Percentiles rank a stretch among this genome's conserved stretches.
Evolutionary conservation across 306 rosid genomes (phyloP).

Genomic region (Castanopsis chinensis): DNA sequence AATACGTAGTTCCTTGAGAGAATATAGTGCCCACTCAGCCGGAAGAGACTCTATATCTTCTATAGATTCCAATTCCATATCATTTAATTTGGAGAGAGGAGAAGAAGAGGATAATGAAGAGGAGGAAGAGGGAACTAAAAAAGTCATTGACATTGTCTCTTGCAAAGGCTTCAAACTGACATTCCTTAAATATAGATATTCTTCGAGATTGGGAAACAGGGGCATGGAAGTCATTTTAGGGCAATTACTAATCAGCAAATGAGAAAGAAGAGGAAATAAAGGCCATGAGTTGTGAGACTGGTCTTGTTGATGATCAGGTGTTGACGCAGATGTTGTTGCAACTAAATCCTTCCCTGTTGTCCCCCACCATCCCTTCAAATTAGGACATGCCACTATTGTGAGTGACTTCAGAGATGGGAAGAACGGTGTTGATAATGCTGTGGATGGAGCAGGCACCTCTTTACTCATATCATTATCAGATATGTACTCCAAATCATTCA

Average conservation of each 20-base stretch:
- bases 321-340: too few relatives aligned
- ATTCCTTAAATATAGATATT: rapidly evolving
- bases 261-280: not conserved
- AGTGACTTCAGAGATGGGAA: not conserved
- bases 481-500: not conserved
- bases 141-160: not conserved
- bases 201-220: not conserved
- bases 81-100: not conserved
- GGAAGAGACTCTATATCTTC: not conserved
- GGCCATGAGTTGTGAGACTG: not conserved
- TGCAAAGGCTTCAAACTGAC: not conserved
- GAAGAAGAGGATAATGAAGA: not conserved
- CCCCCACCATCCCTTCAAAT: constrained; percentile 15
- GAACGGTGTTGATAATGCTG: not conserved
- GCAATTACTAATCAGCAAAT: not conserved
- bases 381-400: not conserved
- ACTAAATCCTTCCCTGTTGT: too few relatives aligned
- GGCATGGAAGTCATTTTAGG: not conserved
- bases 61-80: rapidly evolving
- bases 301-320: too few relatives aligned
- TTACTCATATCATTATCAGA: not conserved
- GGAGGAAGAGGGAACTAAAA: too few relatives aligned
- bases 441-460: not conserved
- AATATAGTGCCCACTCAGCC: not conserved
- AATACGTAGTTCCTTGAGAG: not conserved